phyloP scores from a whole-genome alignment of 345 rosid genomes.

The Brassica carinata region DNA sequence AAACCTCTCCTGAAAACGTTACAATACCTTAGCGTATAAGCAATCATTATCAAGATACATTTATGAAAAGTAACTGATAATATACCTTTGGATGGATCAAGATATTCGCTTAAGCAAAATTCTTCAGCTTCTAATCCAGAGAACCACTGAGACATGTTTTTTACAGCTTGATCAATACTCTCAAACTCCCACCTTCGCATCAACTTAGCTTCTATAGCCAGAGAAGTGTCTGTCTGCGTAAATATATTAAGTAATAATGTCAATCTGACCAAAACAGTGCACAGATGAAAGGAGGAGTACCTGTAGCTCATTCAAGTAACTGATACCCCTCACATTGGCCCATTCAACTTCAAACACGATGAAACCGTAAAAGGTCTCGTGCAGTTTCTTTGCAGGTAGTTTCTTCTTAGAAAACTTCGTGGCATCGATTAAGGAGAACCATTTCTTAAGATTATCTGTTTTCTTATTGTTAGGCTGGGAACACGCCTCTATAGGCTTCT shows the following conservation, averaged over 20 bases:
- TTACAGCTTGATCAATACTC: constrained; percentile 74
- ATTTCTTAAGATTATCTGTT: constrained; percentile 52
- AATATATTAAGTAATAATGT: constrained; percentile 30
- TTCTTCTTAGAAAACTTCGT: constrained; percentile 59
- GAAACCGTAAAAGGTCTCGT: constrained; percentile 79
- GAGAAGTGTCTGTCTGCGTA: constrained; percentile 86
- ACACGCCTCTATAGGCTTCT: constrained; percentile 46
- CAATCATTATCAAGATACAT: background rate
- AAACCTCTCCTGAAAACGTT: constrained; percentile 68
- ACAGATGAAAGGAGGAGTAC: constrained; percentile 46
- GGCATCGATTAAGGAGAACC: constrained; percentile 73
- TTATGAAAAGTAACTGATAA: background rate
- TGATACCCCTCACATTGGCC: constrained; percentile 83
- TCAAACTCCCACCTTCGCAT: constrained; percentile 99
- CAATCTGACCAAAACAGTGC: constrained; percentile 5
- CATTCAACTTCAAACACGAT: constrained; percentile 89
- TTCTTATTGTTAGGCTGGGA: constrained; percentile 39
- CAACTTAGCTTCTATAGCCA: constrained; percentile 84
- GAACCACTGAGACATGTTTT: constrained; percentile 73
- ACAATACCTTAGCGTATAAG: constrained; percentile 9
- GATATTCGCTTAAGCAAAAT: constrained; percentile 54
- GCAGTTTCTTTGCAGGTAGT: constrained; percentile 79
- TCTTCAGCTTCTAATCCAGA: constrained; percentile 62
- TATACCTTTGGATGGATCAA: constrained; percentile 67
- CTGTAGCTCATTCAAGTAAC: constrained; percentile 92